Conservation (phyloP, 2,329 filamentous ascomycete species). For the Chrysoporthe cubensis region DNA sequence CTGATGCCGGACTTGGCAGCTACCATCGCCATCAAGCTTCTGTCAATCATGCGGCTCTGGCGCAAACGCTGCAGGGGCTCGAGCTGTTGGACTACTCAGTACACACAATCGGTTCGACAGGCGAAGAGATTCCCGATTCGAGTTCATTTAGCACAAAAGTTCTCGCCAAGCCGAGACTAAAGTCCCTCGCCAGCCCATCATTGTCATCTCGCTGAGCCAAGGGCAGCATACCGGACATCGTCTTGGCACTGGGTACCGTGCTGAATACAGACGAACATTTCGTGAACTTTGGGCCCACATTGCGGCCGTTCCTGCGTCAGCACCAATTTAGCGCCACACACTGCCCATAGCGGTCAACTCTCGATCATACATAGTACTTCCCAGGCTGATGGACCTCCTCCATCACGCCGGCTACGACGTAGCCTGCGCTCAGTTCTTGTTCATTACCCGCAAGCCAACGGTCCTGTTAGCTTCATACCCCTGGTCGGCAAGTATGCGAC, state of each 20-base stretch:
- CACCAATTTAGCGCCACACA: slow-evolving; percentile 21
- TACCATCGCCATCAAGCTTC: slow-evolving; percentile 1
- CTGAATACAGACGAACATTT: slow-evolving; percentile 11
- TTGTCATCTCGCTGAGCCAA: slow-evolving; percentile 6
- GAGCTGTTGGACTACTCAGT: background rate
- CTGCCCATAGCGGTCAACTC: slow-evolving; percentile 17
- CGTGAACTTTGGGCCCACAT: slow-evolving; percentile 13
- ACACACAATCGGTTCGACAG: slow-evolving; percentile 2
- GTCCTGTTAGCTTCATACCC: background rate
- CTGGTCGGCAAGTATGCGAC: background rate
- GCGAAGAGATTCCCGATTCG: background rate
- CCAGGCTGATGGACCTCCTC: background rate
- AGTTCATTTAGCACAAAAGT: background rate
- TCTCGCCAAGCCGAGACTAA: slow-evolving; percentile 22
- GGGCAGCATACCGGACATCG: slow-evolving; percentile 5
- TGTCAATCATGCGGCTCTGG: slow-evolving; percentile 8
- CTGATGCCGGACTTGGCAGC: background rate
- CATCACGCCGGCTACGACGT: background rate
- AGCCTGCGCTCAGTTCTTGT: background rate
- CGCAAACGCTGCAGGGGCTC: background rate
- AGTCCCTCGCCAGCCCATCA: slow-evolving; percentile 18
- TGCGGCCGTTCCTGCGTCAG: slow-evolving; percentile 27
- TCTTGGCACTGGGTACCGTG: background rate
- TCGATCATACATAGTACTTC: background rate
- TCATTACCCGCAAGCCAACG: background rate